Evolutionary conservation across 163 green algal species (phyloP), one percentile per base, ranked within the genome.

Genomic region (Volvox carteri): DNA sequence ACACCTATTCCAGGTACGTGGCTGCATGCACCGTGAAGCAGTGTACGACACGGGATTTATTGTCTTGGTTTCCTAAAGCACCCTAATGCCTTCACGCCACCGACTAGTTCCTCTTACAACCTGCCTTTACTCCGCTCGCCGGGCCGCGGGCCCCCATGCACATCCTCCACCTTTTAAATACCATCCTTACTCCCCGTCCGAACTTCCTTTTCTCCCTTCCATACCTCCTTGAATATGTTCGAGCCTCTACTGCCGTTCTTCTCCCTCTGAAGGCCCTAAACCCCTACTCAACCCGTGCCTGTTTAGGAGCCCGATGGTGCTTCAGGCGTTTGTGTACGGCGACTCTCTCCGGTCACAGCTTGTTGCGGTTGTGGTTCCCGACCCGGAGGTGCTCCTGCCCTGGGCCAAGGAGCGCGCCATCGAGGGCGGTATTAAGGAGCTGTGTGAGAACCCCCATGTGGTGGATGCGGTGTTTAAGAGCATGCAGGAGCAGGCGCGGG

Each of bases 311-410:
- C 94, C 96, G 0, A 92, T 99, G 62, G 94, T 99, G 25, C 86
- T 93, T 60, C 95, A 98, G 91, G 89, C 78, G 0, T 99, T 98
- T 93, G 97, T 99, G 65, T 98, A 99, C 88, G 98, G 98, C 39
- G 96, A 99, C 95, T 97, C 92, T 46, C 90, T 99, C 35, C 92
- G 95, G 80, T 60, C 94, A 4, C 93, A 97, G 89, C 93, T 99
- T 54, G 97, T 99, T 46, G 97, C 96, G 1, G 74, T 99, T 4
- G 96, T 98, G 35, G 96, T 99, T 44, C 97, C 97, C 4, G 98
- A 99, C 92, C 93, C 95, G 4, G 98, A 99, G n/a, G 91, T 95
- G 46, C 92, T 99, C 81, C 78, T 98, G 83, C 96, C 96, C 1
- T 99, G 98, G 98, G 98, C 98, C 28, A 94, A 93, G 85, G 94